Evolutionary conservation across 208 protist genomes (phyloP).

Genomic region (Angomonas ambiguus): DNA sequence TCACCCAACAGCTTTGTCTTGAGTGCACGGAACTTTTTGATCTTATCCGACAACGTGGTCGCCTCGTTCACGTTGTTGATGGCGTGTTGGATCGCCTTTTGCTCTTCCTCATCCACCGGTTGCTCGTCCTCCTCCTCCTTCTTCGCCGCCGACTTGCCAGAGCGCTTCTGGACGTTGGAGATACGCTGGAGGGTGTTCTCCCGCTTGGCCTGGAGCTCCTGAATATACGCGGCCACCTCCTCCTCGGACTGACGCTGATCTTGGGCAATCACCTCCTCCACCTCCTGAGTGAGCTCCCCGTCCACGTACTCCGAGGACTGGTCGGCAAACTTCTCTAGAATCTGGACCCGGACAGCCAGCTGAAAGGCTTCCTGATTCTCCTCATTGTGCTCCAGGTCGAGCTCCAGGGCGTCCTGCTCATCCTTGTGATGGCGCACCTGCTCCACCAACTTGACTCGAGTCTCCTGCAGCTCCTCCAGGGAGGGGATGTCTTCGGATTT

Average conservation of each 20-base stretch:
- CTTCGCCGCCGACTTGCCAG: constrained; percentile 16
- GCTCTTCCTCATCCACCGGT: constrained; percentile 25
- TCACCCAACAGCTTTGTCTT: constrained; percentile 64
- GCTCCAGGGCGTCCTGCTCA: constrained; percentile 59
- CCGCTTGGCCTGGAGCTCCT: constrained; percentile 55
- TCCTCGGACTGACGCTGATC: constrained; percentile 53
- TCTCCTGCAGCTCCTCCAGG: constrained; percentile 44
- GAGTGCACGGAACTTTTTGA: constrained; percentile 51
- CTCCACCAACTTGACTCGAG: constrained; percentile 48
- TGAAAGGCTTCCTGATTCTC: constrained; percentile 41
- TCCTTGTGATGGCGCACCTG: constrained; percentile 74
- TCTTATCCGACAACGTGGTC: constrained; percentile 34
- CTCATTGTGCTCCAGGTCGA: constrained; percentile 56
- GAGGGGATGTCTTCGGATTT: constrained; percentile 28
- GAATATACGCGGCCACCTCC: constrained; percentile 65
- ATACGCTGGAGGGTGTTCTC: constrained; percentile 41
- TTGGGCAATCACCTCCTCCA: constrained; percentile 41
- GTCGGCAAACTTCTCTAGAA: constrained; percentile 54
- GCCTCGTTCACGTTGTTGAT: constrained; percentile 31
- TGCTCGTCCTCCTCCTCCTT: constrained; percentile 13
- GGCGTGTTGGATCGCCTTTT: constrained; percentile 36
- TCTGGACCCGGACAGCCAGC: constrained; percentile 64
- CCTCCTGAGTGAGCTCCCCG: constrained; percentile 43
- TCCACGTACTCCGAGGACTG: constrained; percentile 33
- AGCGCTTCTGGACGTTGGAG: constrained; percentile 27